Conservation (phyloP, 768 basidiomycete species). For the Mycena vulgaris region DNA sequence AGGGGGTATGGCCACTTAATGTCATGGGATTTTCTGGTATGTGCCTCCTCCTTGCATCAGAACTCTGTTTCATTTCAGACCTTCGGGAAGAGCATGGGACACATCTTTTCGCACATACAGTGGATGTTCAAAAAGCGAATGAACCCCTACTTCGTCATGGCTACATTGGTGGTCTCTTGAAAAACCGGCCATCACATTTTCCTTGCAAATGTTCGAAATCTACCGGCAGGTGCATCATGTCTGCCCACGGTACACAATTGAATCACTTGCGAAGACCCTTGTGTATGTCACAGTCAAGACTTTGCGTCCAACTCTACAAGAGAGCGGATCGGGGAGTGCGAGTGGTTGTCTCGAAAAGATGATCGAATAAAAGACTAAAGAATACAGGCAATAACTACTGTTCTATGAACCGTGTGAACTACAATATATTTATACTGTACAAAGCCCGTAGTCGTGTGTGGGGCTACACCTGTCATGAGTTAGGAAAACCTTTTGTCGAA, state of each 20-base stretch:
- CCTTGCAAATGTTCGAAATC: background rate
- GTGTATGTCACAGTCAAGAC: too few species aligned
- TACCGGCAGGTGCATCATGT: constrained; percentile 9
- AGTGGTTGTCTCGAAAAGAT: too few species aligned
- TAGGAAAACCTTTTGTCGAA: too few species aligned
- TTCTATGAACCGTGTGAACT: too few species aligned
- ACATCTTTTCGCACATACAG: background rate
- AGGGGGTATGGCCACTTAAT: background rate
- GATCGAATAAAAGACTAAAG: too few species aligned
- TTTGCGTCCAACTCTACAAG: too few species aligned
- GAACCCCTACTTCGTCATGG: background rate
- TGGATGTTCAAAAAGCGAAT: background rate
- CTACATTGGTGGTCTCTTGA: constrained; percentile 2
- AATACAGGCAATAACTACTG: too few species aligned
- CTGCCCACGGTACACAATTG: background rate
- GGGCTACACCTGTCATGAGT: too few species aligned
- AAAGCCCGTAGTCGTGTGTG: too few species aligned
- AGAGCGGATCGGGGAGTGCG: too few species aligned
- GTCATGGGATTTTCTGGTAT: background rate
- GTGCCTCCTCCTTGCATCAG: background rate
- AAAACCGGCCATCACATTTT: background rate
- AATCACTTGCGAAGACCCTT: background rate
- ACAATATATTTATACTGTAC: too few species aligned
- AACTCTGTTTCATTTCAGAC: background rate
- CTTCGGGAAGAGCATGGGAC: background rate